Evolutionary conservation across 306 rosid genomes (phyloP).

Genomic region (Begonia loranthoides): DNA sequence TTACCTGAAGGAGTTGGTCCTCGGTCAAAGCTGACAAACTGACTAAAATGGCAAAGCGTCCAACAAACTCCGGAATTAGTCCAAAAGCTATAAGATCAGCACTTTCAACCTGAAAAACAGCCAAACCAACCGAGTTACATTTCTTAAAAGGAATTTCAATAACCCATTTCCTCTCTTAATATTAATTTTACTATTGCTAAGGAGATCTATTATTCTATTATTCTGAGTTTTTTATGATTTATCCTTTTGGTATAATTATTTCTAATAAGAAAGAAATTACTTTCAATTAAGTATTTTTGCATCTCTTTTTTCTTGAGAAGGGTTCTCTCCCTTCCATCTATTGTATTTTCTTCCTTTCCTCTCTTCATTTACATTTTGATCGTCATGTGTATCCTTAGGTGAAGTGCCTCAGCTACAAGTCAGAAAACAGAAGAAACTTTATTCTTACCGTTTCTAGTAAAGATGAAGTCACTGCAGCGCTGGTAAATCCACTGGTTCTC

Average conservation of each 20-base stretch:
- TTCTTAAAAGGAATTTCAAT: neutral
- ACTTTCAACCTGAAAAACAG: slow-evolving; percentile 78
- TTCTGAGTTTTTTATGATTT: too few relatives aligned
- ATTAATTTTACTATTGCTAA: too few relatives aligned
- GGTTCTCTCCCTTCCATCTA: too few relatives aligned
- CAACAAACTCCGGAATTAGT: slow-evolving; percentile 96
- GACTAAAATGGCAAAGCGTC: slow-evolving; percentile 89
- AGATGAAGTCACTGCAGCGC: slow-evolving; percentile 62
- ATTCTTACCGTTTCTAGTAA: slow-evolving; percentile 73
- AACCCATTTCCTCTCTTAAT: neutral
- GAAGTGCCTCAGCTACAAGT: too few relatives aligned
- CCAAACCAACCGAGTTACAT: slow-evolving; percentile 1
- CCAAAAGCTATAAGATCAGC: slow-evolving; percentile 92
- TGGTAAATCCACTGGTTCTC: slow-evolving; percentile 55
- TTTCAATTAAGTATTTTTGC: too few relatives aligned
- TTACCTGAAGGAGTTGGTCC: slow-evolving; percentile 91
- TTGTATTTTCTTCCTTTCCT: too few relatives aligned
- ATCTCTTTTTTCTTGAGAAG: neutral
- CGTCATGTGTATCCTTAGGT: too few relatives aligned
- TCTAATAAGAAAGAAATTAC: too few relatives aligned
- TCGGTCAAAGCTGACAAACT: slow-evolving; percentile 82
- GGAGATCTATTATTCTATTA: too few relatives aligned
- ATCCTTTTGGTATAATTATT: too few relatives aligned
- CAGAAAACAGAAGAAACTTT: slow-evolving; percentile 6
- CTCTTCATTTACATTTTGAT: too few relatives aligned